Percentiles rank a stretch among this genome's conserved stretches.
These are phyloP conservation scores for Gigaspora rosea DNA, from an alignment of 192 early-diverging fungal genomes.

Conservation along the genomic window DNA sequence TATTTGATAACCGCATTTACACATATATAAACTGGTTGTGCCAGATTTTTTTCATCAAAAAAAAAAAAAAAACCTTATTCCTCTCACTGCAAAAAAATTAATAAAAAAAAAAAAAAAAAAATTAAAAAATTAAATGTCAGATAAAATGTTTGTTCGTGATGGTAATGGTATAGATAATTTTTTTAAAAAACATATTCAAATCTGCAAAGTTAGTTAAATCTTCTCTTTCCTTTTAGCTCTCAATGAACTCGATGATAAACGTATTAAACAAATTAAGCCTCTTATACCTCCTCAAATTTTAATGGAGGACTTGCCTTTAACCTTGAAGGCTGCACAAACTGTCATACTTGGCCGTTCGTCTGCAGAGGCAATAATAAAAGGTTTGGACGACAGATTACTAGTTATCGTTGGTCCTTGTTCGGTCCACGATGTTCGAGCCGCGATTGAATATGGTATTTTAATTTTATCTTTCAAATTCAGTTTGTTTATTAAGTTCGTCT, in stretches of 20 bases:
- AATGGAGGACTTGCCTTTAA: slow-evolving; percentile 86
- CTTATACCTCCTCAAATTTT: slow-evolving; percentile 91
- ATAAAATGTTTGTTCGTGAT: too few relatives aligned
- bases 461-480: not conserved
- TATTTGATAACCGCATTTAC: too few relatives aligned
- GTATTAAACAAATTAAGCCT: slow-evolving; percentile 78
- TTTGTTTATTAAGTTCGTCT: not conserved
- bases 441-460: slow-evolving; percentile 69
- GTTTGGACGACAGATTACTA: slow-evolving; percentile 75
- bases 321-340: slow-evolving; percentile 72
- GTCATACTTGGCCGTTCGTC: slow-evolving; percentile 67
- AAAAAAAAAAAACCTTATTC: too few relatives aligned
- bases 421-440: slow-evolving; percentile 78
- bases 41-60: too few relatives aligned
- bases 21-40: too few relatives aligned
- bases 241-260: slow-evolving; percentile 92
- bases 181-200: too few relatives aligned
- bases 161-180: too few relatives aligned
- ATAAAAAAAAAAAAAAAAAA: too few relatives aligned
- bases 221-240: slow-evolving; percentile 53
- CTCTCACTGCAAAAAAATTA: too few relatives aligned
- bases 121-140: too few relatives aligned
- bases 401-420: slow-evolving; percentile 88
- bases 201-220: too few relatives aligned
- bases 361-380: slow-evolving; percentile 67